These are phyloP conservation scores for Tulasnella sp. DNA, from an alignment of 768 basidiomycete species.

Conservation along the genomic window DNA sequence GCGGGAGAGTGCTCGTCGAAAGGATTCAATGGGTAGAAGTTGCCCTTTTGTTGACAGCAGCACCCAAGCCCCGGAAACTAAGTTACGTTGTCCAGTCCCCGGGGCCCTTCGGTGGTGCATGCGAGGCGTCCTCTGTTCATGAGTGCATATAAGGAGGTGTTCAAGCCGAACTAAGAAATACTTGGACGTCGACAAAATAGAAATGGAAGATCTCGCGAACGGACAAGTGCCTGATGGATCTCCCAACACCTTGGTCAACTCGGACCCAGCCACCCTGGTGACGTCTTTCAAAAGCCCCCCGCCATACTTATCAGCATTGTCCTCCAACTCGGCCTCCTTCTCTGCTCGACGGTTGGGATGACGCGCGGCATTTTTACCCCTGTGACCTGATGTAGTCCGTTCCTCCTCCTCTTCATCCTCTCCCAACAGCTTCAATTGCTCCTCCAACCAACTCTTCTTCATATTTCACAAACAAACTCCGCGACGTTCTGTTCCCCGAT, in stretches of 20 bases:
- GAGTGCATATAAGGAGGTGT: too few species aligned
- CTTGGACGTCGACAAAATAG: background rate
- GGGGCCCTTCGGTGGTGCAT: too few species aligned
- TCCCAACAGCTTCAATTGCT: background rate
- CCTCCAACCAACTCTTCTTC: constrained; percentile 30
- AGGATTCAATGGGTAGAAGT: background rate
- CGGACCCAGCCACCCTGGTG: background rate
- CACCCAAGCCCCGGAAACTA: background rate
- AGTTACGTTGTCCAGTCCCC: too few species aligned
- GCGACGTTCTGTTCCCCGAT: constrained; percentile 72
- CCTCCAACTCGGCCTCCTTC: constrained; percentile 9
- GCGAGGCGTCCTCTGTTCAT: too few species aligned
- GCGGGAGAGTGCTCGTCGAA: background rate
- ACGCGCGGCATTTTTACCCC: constrained; percentile 3
- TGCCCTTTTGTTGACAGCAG: background rate
- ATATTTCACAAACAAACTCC: constrained; percentile 79
- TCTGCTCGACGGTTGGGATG: background rate
- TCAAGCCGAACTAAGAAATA: background rate
- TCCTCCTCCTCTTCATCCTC: constrained; percentile 44
- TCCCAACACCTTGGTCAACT: background rate
- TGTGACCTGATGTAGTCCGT: background rate
- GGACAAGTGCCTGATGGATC: too few species aligned
- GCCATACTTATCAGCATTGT: constrained; percentile 4
- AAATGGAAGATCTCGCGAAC: background rate
- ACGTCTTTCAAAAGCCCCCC: constrained; percentile 10